Conservation (phyloP, 169 alveolate genomes). For the Plasmodium knowlesi region DNA sequence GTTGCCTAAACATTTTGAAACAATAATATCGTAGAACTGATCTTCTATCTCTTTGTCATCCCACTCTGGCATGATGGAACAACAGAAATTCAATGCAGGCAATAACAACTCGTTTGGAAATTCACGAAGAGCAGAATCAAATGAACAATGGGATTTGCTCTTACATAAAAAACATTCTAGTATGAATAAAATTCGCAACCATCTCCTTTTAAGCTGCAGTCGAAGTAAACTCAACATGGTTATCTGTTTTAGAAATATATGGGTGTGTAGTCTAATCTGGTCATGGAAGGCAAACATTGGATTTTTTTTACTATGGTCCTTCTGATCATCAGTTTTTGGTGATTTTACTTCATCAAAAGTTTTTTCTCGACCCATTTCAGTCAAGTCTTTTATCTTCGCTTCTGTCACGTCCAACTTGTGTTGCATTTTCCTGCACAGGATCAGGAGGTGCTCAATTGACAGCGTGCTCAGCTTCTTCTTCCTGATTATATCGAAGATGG, state of each 20-base stretch:
- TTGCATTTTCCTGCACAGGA: conserved; percentile 60
- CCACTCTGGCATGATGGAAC: conserved; percentile 78
- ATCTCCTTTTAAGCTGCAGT: conserved; percentile 78
- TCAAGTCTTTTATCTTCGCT: conserved; percentile 53
- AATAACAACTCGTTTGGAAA: conserved; percentile 79
- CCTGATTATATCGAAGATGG: conserved; percentile 55
- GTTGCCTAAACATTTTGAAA: conserved; percentile 80
- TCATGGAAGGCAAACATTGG: conserved; percentile 18
- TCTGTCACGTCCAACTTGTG: conserved; percentile 71
- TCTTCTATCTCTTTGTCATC: conserved; percentile 79
- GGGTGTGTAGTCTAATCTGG: conserved; percentile 38
- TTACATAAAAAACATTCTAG: conserved; percentile 80
- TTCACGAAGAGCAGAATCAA: conserved; percentile 79
- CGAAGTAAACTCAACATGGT: conserved; percentile 46
- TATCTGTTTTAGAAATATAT: conserved; percentile 53
- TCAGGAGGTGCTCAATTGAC: conserved; percentile 46
- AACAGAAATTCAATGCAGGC: conserved; percentile 79
- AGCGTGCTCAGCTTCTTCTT: conserved; percentile 40
- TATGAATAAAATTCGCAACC: conserved; percentile 81
- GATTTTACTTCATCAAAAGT: not conserved
- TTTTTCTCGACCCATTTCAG: conserved; percentile 47
- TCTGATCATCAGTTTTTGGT: not conserved
- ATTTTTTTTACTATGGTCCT: not conserved
- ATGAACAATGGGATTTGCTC: conserved; percentile 76
- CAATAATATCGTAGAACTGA: conserved; percentile 80